A percentile compares a stretch with the other conserved stretches of the same genome.
These are phyloP conservation scores for Fusarium sp. DNA, from an alignment of 2,329 filamentous ascomycete genomes.

Conservation along the genomic window DNA sequence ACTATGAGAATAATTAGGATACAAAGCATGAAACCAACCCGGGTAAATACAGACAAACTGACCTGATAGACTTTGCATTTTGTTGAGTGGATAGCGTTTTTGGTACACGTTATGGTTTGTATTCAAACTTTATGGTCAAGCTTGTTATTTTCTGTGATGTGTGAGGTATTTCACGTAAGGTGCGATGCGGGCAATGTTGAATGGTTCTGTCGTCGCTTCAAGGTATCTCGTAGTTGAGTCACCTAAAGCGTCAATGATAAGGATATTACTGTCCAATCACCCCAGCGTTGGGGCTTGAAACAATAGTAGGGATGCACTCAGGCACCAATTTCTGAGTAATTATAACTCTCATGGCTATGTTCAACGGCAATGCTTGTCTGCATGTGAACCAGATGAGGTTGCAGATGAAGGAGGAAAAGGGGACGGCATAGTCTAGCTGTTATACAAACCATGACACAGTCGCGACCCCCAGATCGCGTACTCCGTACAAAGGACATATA, in stretches of 20 bases:
- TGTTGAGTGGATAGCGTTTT: conserved; percentile 8
- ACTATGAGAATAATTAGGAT: conserved; percentile 15
- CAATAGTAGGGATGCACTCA: conserved; percentile 34
- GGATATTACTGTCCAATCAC: conserved; percentile 58
- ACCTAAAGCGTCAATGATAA: conserved; percentile 43
- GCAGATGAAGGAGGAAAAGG: conserved; percentile 25
- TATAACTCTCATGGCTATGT: conserved; percentile 41
- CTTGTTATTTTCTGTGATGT: neutral
- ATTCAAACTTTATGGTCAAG: neutral
- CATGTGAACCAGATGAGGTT: conserved; percentile 39
- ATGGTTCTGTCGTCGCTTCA: conserved; percentile 41
- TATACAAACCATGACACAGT: conserved; percentile 23
- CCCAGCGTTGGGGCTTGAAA: conserved; percentile 67
- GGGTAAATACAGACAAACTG: neutral
- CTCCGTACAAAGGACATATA: conserved; percentile 35
- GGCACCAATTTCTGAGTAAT: conserved; percentile 30
- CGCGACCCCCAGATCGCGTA: conserved; percentile 29
- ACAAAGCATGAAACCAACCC: neutral
- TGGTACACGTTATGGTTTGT: neutral
- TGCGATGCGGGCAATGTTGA: conserved; percentile 3
- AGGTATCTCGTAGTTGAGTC: conserved; percentile 29
- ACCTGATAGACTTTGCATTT: conserved; percentile 41
- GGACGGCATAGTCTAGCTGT: conserved; percentile 33
- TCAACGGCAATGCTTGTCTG: conserved; percentile 31
- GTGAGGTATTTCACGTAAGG: conserved; percentile 1